A percentile compares a stretch with the other conserved stretches of the same genome.
Conservation (phyloP, 331 rosid genomes). For the Rhamnella rubrinervis region DNA sequence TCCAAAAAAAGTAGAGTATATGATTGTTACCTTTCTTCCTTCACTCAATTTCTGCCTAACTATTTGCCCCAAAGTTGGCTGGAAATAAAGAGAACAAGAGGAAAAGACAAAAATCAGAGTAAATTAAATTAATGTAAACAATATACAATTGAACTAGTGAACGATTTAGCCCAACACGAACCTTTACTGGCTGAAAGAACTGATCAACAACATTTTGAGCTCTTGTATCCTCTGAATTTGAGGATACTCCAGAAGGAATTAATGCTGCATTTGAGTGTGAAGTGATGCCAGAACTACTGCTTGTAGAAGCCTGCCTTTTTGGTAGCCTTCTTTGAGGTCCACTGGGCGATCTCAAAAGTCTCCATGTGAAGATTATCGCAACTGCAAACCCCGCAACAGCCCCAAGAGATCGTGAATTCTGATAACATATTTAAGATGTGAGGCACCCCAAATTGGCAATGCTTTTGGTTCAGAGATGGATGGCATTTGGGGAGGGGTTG, state of each 20-base stretch:
- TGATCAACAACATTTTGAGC: slow-evolving; percentile 75
- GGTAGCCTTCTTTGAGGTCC: slow-evolving; percentile 64
- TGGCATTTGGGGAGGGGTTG: background rate
- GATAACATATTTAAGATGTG: slow-evolving; percentile 26
- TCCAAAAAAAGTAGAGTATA: background rate
- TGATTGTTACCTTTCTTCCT: slow-evolving; percentile 83
- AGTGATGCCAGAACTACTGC: slow-evolving; percentile 56
- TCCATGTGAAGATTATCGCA: slow-evolving; percentile 88
- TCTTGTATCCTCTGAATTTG: slow-evolving; percentile 57
- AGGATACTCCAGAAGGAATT: slow-evolving; percentile 38
- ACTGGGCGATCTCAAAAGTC: slow-evolving; percentile 73
- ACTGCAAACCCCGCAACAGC: slow-evolving; percentile 89
- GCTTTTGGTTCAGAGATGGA: background rate
- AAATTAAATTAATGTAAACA: slow-evolving; percentile 1
- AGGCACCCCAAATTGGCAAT: slow-evolving; percentile 6
- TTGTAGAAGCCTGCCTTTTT: slow-evolving; percentile 64
- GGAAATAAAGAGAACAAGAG: slow-evolving; percentile 28
- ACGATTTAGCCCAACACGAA: slow-evolving; percentile 22
- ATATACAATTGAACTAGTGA: background rate
- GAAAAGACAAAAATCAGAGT: slow-evolving; percentile 31
- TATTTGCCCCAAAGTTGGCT: slow-evolving; percentile 91
- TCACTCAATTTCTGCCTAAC: slow-evolving; percentile 89
- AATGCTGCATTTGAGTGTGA: slow-evolving; percentile 42
- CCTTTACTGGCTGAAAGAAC: slow-evolving; percentile 74
- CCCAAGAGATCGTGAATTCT: slow-evolving; percentile 81